Base-by-base conservation (phyloP, 1,139 yeast genomes). In the Yamadazyma diddensiae region DNA sequence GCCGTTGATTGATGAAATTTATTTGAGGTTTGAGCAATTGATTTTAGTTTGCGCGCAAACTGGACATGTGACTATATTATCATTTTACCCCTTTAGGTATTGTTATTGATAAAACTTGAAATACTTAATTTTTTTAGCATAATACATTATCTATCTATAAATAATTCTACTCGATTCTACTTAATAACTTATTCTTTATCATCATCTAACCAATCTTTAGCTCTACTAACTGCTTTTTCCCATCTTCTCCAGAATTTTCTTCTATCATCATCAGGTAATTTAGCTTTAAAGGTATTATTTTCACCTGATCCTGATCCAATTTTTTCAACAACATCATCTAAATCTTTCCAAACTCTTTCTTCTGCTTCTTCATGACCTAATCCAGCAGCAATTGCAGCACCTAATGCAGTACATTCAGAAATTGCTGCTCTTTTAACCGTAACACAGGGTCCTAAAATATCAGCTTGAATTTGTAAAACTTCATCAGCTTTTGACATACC, bases 381-480 rank as follows among this genome's bases (percentile, higher is more conserved):
- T 9, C 96, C 96, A 2, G 97, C 95, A 14, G 96, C 96, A 49
- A 90, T 85, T 9, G 97, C 97, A 9, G 96, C 95, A 17, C 97
- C 97, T 42, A 90, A 71, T 1, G 97, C 97, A 4, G 97, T 90
- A 55, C 96, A 88, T 61, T 90, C 97, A 21, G 87, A 67, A 57
- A 83, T 84, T 19, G 77, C 73, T 2, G 97, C 92, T 49, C 96
- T 71, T 51, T 77, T 74, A 31, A 90, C 94, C 21, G 80, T 77
- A 23, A 88, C 87, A 56, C 95, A 87, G 2, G 87, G 87, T 1
- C 90, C 90, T 47, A 88, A 70, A 42, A 90, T 80, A 57, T 90
- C 94, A 8, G 96, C 85, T 62, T 90, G 97, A 45, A 90, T 87
- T 64, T 86, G 95, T 82, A 90, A 83, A 35, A 90, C 94, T 50